A percentile compares a stretch with the other conserved stretches of the same genome.
These are phyloP conservation scores for Huntiella bhutanensis DNA, from an alignment of 2,329 filamentous ascomycete species.

Conservation along the genomic window DNA sequence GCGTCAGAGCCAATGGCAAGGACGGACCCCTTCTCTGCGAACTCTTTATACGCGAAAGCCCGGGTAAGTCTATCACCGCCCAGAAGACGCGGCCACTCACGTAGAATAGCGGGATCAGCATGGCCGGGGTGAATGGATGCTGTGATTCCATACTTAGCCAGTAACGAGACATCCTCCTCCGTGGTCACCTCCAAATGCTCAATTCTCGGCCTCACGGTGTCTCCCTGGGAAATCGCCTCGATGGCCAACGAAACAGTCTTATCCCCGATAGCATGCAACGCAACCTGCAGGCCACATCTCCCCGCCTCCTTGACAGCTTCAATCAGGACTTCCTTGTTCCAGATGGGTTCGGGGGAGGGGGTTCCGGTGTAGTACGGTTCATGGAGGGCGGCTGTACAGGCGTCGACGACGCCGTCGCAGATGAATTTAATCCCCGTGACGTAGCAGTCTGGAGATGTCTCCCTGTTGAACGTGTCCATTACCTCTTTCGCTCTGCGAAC, in stretches of 20 bases:
- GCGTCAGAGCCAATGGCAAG: constrained; percentile 40
- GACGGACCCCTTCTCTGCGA: constrained; percentile 32
- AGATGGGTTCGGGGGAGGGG: constrained; percentile 29
- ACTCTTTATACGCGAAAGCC: constrained; percentile 45
- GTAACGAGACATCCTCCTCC: constrained; percentile 32
- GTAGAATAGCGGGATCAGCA: constrained; percentile 39
- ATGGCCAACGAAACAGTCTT: constrained; percentile 37
- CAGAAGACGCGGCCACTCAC: constrained; percentile 40
- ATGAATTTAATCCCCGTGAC: constrained; percentile 46
- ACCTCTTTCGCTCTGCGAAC: constrained; percentile 31
- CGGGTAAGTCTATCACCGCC: constrained; percentile 33
- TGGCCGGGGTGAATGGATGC: constrained; percentile 40
- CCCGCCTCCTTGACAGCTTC: constrained; percentile 36
- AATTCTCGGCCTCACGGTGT: constrained; percentile 36
- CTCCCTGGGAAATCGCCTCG: constrained; percentile 29
- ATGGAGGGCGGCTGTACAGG: constrained; percentile 40
- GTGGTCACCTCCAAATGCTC: constrained; percentile 45
- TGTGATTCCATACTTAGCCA: constrained; percentile 40
- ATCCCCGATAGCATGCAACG: constrained; percentile 48
- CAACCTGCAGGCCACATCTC: constrained; percentile 36
- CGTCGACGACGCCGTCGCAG: constrained; percentile 45
- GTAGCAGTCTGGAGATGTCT: constrained; percentile 22
- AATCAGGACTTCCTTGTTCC: constrained; percentile 31
- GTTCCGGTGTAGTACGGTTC: constrained; percentile 36
- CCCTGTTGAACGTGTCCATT: constrained; percentile 18